Percentiles rank a stretch among this genome's conserved stretches.
Conservation (phyloP, 345 rosid genomes). For the Abelmoschus esculentus region DNA sequence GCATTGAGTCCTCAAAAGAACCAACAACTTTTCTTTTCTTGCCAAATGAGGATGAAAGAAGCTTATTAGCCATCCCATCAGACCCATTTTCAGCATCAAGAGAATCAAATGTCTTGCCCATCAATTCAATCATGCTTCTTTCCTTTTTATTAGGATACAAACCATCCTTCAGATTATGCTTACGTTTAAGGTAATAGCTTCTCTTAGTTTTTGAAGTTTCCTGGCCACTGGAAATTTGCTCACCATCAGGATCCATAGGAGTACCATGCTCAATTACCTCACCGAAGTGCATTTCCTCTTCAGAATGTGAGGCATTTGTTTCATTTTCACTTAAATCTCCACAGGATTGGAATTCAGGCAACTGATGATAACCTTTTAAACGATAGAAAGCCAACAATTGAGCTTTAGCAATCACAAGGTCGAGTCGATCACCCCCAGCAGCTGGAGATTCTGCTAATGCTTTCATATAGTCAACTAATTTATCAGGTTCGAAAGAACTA, state of each 20-base stretch:
- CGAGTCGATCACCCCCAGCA: constrained; percentile 40
- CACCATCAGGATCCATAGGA: constrained; percentile 10
- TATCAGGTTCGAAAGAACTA: constrained; percentile 37
- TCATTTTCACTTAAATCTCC: constrained; percentile 29
- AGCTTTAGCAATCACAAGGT: constrained; percentile 50
- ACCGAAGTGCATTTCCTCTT: constrained; percentile 13
- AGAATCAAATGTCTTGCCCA: constrained; percentile 40
- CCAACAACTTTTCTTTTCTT: constrained; percentile 50
- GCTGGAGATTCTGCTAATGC: constrained; percentile 42
- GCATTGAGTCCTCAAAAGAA: constrained; percentile 35
- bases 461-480: constrained; percentile 40
- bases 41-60: constrained; percentile 36
- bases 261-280: constrained; percentile 12
- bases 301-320: constrained; percentile 18
- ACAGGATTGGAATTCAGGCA: constrained; percentile 40
- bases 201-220: constrained; percentile 23
- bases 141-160: constrained; percentile 40
- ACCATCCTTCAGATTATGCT: constrained; percentile 58
- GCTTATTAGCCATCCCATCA: constrained; percentile 33
- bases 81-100: constrained; percentile 35
- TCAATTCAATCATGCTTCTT: constrained; percentile 42
- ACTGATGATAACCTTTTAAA: constrained; percentile 37
- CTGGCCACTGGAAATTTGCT: constrained; percentile 15
- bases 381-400: constrained; percentile 50
- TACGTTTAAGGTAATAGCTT: constrained; percentile 40